phyloP scores from a whole-genome alignment of 2,329 filamentous ascomycete genomes.

The Aschersonia sp. region DNA sequence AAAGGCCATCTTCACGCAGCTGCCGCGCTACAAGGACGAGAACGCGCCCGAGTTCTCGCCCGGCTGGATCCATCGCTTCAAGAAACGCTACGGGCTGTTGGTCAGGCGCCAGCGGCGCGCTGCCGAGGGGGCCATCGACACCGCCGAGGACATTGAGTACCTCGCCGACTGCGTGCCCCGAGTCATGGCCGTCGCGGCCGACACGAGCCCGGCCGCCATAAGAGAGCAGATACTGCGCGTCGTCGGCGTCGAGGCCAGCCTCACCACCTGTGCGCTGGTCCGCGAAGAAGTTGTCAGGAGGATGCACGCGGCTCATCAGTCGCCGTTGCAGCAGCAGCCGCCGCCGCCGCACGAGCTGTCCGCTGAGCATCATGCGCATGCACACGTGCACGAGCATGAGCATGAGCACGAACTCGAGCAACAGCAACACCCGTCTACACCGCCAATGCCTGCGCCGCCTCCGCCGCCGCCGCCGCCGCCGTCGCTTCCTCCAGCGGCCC shows the following conservation, averaged over 20 bases:
- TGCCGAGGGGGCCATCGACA: constrained; percentile 29
- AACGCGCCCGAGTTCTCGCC: constrained; percentile 46
- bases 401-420: background rate
- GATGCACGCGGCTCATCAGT: constrained; percentile 10
- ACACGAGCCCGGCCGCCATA: constrained; percentile 45
- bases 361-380: constrained; percentile 4
- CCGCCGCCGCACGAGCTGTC: constrained; percentile 2
- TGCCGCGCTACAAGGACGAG: constrained; percentile 46
- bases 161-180: constrained; percentile 44
- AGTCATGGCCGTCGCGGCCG: constrained; percentile 40
- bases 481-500: background rate
- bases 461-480: background rate
- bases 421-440: background rate
- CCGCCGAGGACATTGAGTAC: constrained; percentile 42
- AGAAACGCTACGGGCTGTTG: constrained; percentile 45
- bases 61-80: constrained; percentile 50
- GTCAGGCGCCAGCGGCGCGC: constrained; percentile 40
- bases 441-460: constrained; percentile 4
- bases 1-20: constrained; percentile 40
- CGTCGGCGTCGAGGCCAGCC: constrained; percentile 37
- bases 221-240: constrained; percentile 40
- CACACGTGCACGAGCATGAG: constrained; percentile 5
- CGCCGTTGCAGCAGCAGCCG: constrained; percentile 7
- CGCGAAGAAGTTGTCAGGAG: constrained; percentile 40
- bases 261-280: constrained; percentile 40